Percentiles rank a stretch among this genome's conserved stretches.
phyloP scores from a whole-genome alignment of 2,329 filamentous ascomycete species.

The Fusarium sp. region DNA sequence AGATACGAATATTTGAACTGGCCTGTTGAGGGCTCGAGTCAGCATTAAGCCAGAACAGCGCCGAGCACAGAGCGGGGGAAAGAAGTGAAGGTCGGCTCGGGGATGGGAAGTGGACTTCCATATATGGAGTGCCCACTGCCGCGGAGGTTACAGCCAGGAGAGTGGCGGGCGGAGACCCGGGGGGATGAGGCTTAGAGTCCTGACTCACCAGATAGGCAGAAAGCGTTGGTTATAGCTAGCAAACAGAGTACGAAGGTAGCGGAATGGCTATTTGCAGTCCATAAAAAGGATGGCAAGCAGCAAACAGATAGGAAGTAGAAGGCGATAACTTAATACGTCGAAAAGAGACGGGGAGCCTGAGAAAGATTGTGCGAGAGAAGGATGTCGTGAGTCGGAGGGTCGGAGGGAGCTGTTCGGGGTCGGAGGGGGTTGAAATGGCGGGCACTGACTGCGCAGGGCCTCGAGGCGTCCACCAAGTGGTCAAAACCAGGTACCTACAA shows the following conservation, averaged over 20 bases:
- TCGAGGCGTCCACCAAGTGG: slow-evolving; percentile 34
- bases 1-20: slow-evolving; percentile 33
- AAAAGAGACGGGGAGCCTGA: slow-evolving; percentile 41
- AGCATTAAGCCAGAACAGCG: slow-evolving; percentile 38
- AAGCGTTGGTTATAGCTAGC: slow-evolving; percentile 19
- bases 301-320: slow-evolving; percentile 11
- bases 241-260: slow-evolving; percentile 8
- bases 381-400: slow-evolving; percentile 46
- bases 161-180: slow-evolving; percentile 40
- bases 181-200: slow-evolving; percentile 29
- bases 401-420: slow-evolving; percentile 45
- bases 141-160: slow-evolving; percentile 37
- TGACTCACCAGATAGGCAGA: slow-evolving; percentile 48
- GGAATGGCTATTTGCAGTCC: slow-evolving; percentile 40
- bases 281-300: slow-evolving; percentile 40
- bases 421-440: slow-evolving; percentile 50
- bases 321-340: slow-evolving; percentile 26
- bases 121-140: slow-evolving; percentile 43
- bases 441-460: slow-evolving; percentile 44
- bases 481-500: slow-evolving; percentile 29
- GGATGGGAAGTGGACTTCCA: slow-evolving; percentile 44
- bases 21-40: slow-evolving; percentile 41
- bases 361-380: slow-evolving; percentile 44
- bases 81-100: slow-evolving; percentile 35
- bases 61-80: slow-evolving; percentile 35